Base-by-base conservation (phyloP, 495 filamentous ascomycete genomes). In the Cercophora samala region DNA sequence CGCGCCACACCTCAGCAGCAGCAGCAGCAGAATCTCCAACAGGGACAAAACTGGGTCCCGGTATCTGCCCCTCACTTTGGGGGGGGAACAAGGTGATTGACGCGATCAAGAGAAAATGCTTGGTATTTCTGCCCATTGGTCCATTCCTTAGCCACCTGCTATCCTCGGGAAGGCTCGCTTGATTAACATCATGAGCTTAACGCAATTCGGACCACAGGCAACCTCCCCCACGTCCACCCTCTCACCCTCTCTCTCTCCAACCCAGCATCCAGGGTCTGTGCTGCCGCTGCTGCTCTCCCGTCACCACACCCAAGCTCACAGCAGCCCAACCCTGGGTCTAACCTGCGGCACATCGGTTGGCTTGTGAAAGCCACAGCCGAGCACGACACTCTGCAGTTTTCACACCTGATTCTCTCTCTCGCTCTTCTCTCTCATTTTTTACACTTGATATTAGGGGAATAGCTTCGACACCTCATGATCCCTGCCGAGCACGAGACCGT, bases 131-230 rank as follows among this genome's bases (percentile, higher is more conserved):
- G 58, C 60, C 24, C 18, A 62, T 62, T 65, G 64, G 64, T 32
- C 11, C 11, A 17, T 51, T 21, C 25, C 19, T 19, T 46, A n/a
- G 46, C 19, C 64, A 65, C 64, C 64, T 65, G 37, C 64, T 55
- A 22, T 59, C 53, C 64, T 60, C 29, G 54, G 64, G 54, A 56
- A 58, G 42, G 64, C 64, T 59, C 19, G 32, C 25, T 59, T 62
- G 60, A 62, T 19, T 25, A 25, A 51, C 37, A 62, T 8, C 19
- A 21, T 11, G 53, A 19, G n/a, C 53, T 56, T 21, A 56, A 56
- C 53, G 53, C 53, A 9, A 56, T 56, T 56, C 53, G 53, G 53
- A 56, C 53, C 53, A 56, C 53, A 18, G 53, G 53, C 21, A 1
- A 46, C 53, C 22, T 19, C 53, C 53, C 53, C 53, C 53, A 56